Evolutionary conservation across 129 eudicot species (phyloP).

Genomic region (Kitagawia praeruptora): DNA sequence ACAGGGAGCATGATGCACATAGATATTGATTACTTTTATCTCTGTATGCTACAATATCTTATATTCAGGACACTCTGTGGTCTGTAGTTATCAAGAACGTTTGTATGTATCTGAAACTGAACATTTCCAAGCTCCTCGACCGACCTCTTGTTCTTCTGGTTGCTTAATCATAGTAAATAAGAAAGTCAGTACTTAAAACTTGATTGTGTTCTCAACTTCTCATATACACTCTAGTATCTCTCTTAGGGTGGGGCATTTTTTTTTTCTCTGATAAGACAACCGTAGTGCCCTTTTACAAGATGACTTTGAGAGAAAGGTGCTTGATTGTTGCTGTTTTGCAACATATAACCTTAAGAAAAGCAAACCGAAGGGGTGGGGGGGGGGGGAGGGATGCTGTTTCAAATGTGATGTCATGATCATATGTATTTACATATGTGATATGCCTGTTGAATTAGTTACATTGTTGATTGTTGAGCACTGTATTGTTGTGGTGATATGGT

Average conservation of each 20-base stretch:
- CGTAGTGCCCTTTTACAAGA: not conserved
- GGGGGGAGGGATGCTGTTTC: too few species aligned
- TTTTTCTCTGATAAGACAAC: not conserved
- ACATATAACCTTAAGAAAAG: not conserved
- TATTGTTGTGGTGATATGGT: not conserved
- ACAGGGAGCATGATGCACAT: not conserved
- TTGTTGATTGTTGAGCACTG: not conserved
- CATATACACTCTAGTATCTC: not conserved
- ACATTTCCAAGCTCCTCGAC: not conserved
- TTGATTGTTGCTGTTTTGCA: not conserved
- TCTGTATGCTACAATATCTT: not conserved
- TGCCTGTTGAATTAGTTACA: not conserved
- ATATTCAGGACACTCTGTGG: not conserved
- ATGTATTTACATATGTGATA: too few species aligned
- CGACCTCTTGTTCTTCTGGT: not conserved
- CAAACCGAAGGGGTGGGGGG: too few species aligned
- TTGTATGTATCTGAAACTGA: not conserved
- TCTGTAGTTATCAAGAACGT: not conserved
- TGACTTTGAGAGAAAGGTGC: not conserved
- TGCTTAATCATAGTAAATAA: not conserved
- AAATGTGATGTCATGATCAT: not conserved
- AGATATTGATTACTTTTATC: not conserved
- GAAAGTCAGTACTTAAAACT: not conserved
- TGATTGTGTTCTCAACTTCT: not conserved
- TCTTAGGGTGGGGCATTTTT: not conserved